Conservation (phyloP, 306 rosid species). For the Quercus bicolor region DNA sequence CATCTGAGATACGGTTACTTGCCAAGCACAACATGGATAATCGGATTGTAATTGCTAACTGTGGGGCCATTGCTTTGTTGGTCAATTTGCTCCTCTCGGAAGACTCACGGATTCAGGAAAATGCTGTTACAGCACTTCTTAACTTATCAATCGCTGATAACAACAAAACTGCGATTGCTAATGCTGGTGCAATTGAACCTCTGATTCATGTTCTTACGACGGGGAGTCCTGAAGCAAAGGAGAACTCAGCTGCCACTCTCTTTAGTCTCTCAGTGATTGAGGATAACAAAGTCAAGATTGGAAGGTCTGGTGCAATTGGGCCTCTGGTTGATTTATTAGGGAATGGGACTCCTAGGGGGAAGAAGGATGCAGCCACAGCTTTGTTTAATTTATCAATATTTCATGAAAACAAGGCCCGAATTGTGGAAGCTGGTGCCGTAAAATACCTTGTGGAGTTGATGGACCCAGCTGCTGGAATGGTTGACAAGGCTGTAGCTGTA, state of each 20-base stretch:
- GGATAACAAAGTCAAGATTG: constrained; percentile 83
- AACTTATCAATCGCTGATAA: constrained; percentile 86
- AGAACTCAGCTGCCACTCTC: constrained; percentile 98
- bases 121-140: constrained; percentile 94
- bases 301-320: constrained; percentile 84
- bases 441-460: constrained; percentile 89
- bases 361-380: constrained; percentile 97
- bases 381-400: constrained; percentile 85
- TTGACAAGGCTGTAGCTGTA: constrained; percentile 96
- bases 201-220: constrained; percentile 77
- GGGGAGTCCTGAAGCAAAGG: constrained; percentile 95
- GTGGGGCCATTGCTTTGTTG: constrained; percentile 74
- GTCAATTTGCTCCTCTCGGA: constrained; percentile 66
- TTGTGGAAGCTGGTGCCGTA: constrained; percentile 94
- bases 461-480: constrained; percentile 99
- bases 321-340: constrained; percentile 92
- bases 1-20: constrained; percentile 70
- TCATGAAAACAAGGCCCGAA: constrained; percentile 81
- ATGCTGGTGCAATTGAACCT: constrained; percentile 83
- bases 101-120: constrained; percentile 72
- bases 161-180: constrained; percentile 76
- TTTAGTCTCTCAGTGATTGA: constrained; percentile 91
- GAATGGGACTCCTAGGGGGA: constrained; percentile 92
- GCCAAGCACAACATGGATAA: constrained; percentile 85
- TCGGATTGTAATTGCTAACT: constrained; percentile 81